Base-by-base conservation (phyloP, 108 stramenopile species). In the Skeletonema menzelii region DNA sequence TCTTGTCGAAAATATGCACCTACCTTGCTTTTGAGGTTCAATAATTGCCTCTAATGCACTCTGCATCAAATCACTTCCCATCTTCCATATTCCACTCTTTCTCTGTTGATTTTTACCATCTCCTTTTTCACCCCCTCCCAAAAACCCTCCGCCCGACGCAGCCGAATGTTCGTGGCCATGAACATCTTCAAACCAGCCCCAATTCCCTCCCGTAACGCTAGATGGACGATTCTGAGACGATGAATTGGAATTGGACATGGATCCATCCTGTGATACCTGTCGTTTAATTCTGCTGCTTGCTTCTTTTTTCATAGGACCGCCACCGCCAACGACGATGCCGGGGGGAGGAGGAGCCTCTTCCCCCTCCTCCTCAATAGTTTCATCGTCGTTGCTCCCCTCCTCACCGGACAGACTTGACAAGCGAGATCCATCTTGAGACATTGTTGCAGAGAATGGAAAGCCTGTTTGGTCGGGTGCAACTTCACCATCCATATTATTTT, bases 161-260 rank as follows among this genome's bases (percentile, higher is more conserved):
- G 49, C 49, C 22, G 49, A 47, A 64, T 13, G 46, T 30, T 79
- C 74, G 31, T 80, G 59, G 0, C 62, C 77, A 53, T 89, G 91
- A 4, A 90, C 84, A 65, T 94, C 92, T 73, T 94, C 90, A 67
- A 87, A 94, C 90, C 90, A 94, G 20, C 92, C 90, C 88, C 90
- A 91, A 57, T 91, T 63, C 2, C 49, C 49, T 24, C 49, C 49
- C 10, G 49, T 53, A 22, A 53, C 22, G 8, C 49, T 53, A 24
- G 49, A 53, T 53, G 22, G 49, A 22, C 49, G 49, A 53, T 53
- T 53, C n/a, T 53, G 15, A 10, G 49, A 15, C 0, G 49, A 53
- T 53, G 49, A 53, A 53, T 53, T 53, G 49, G 49, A 53, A 22
- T 53, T 53, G 22, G 49, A 8, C 22, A 53, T 22, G 19, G 49